Conservation (phyloP, 768 basidiomycete species). For the Cystofilobasidium capitatum region DNA sequence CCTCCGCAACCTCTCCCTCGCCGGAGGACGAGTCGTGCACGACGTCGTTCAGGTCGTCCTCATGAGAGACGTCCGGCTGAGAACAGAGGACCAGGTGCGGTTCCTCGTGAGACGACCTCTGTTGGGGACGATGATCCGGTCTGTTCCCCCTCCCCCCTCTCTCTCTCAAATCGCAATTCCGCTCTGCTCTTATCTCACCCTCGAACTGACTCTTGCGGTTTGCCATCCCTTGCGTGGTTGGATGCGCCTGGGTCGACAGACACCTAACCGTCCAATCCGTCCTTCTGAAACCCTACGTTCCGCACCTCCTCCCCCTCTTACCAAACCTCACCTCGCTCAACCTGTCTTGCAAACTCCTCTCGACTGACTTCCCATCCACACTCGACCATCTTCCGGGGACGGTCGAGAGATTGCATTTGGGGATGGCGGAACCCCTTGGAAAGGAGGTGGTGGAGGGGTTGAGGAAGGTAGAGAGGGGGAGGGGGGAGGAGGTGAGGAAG, state of each 20-base stretch:
- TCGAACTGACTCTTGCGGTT: neutral
- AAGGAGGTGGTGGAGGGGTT: too few species aligned
- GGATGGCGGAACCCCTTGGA: too few species aligned
- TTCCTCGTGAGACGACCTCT: constrained; percentile 1
- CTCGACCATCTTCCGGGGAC: too few species aligned
- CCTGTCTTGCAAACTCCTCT: neutral
- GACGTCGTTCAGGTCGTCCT: neutral
- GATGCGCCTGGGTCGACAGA: neutral
- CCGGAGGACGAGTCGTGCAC: constrained; percentile 1
- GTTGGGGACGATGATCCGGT: constrained; percentile 7
- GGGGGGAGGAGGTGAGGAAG: too few species aligned
- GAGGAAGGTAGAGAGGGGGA: too few species aligned
- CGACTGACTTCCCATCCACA: neutral
- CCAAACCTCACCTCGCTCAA: neutral
- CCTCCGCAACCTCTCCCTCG: constrained; percentile 5
- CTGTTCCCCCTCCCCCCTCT: too few species aligned
- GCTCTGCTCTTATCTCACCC: neutral
- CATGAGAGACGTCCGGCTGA: neutral
- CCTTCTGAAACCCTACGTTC: neutral
- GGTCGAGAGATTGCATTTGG: too few species aligned
- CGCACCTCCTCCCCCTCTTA: neutral
- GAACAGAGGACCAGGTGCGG: neutral
- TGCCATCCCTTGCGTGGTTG: neutral
- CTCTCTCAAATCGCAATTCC: too few species aligned
- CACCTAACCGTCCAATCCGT: neutral